phyloP scores from a whole-genome alignment of 2,329 filamentous ascomycete genomes.

The Tolypocladium endophyticum region DNA sequence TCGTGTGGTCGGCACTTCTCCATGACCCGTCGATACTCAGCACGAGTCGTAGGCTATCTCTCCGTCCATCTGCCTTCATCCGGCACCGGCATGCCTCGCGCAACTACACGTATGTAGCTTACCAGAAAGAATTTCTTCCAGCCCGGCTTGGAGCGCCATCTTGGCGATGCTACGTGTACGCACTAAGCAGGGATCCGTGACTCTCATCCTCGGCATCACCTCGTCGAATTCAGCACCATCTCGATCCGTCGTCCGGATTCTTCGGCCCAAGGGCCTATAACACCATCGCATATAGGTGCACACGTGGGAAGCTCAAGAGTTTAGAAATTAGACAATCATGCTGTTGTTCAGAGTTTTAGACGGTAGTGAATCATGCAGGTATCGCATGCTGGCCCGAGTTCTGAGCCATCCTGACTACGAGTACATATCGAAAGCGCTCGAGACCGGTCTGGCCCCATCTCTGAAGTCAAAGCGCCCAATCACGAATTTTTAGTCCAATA shows the following conservation, averaged over 20 bases:
- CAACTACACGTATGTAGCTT: background rate
- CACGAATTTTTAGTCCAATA: slow-evolving; percentile 37
- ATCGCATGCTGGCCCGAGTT: background rate
- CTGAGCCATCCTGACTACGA: background rate
- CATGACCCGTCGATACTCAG: background rate
- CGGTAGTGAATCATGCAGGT: background rate
- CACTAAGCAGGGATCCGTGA: background rate
- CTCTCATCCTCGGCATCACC: background rate
- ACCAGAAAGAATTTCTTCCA: background rate
- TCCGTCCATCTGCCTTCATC: background rate
- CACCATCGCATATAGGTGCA: background rate
- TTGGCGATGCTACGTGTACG: background rate
- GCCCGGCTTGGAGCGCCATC: background rate
- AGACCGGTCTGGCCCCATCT: background rate
- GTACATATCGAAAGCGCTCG: background rate
- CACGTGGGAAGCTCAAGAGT: background rate
- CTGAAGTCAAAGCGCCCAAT: background rate
- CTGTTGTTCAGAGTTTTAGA: background rate
- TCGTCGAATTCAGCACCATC: background rate
- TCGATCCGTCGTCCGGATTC: background rate
- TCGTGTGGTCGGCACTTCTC: background rate
- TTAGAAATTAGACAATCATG: background rate
- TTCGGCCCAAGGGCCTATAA: background rate
- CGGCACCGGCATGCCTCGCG: background rate
- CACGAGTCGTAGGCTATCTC: background rate